Evolutionary conservation across 805 yeast genomes (phyloP), one percentile per base, ranked within the genome.

Genomic region (Metschnikowia baotianmanensis): DNA sequence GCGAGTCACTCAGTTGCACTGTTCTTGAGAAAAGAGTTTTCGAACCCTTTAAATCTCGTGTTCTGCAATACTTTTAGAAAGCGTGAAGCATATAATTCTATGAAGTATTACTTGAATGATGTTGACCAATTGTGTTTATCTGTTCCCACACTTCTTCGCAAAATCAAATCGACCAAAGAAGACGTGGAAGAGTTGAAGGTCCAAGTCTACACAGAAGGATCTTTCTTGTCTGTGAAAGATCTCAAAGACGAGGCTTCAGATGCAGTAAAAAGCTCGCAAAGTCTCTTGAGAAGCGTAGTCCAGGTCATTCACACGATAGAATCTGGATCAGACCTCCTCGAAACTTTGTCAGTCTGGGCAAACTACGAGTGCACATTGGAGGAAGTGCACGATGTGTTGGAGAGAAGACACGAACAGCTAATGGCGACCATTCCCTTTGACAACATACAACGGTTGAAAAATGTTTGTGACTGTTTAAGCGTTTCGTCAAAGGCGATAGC

Each of bases 341-440:
- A 12, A 7, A 40, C 40, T 7, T 27, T 40, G 15, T 31, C 20
- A 5, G 12, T 31, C 4, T 40, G 44, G 44, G 36, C 40, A 4
- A 31, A 35, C 17, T 35, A 35, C 20, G 44, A 40, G 32, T 31
- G 33, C n/a, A 13, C 39, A 4, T 36, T 40, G 30, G 33, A 31
- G 2, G 36, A 40, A 12, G 40, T 35, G 7, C 22, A 31, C 11
- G 11, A 10, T 9, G 18, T 27, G 13, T 13, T 40, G n/a, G 8
- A 15, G 12, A 22, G 31, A 17, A 24, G 44, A 20, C 44, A 40
- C 29, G 29, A 31, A 9, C 22, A 9, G n/a, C 25, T 40, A 10
- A 5, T 35, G 33, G n/a, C 28, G 3, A 35, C 33, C 13, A 10
- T 31, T n/a, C 40, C 44, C 6, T 35, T 40, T 21, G 27, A 35